Base-by-base conservation (phyloP, 352 stramenopile genomes). In the Pythium brassicae region DNA sequence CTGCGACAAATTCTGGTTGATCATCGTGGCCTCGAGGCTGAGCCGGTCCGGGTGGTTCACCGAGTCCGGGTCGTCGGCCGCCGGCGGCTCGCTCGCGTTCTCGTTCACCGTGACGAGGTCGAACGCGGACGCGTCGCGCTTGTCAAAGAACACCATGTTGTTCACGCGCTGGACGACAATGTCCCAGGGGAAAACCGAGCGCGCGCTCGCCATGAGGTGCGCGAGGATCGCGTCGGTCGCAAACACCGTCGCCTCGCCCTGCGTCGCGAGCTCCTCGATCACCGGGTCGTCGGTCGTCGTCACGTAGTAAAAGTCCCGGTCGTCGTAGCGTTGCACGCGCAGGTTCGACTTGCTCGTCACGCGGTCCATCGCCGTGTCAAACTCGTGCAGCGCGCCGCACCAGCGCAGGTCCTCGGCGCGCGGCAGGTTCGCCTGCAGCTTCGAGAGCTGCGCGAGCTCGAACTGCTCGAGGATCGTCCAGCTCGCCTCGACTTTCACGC, bases 1-100 rank as follows among this genome's bases (percentile, higher is more conserved):
- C 68, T 99, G 97, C 27, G 95, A 98, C 70, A 99, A 96, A 71
- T 98, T 98, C 71, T 99, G 95, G 78, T 99, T 99, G 71, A 99
- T 98, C 82, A 97, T 97, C 7, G 97, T 99, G 2, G 96, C 96
- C 59, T 99, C 97, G 7, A 99, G 77, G 57, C 78, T 93, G 14
- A 99, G 81, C 25, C 96, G 85, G 73, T 98, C 93, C 17, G 95
- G 94, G 59, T 96, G 94, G 81, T 99, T 99, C 65, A 98, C 96
- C 63, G 87, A 84, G 52, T 94, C 86, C n/a, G 82, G 72, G 53
- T 96, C 86, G 26, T 96, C 83, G 48, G 78, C 69, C 19, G 59
- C 70, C 1, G 96, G 96, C 42, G 95, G 86, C 25, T 98, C 90
- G 52, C 93, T 90, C 17, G 95, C 76, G 39, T 97, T 99, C 76